A percentile compares a stretch with the other conserved stretches of the same genome.
These are phyloP conservation scores for Cutaneotrichosporon sp. DNA, from an alignment of 1,284 basidiomycete species.

Conservation along the genomic window DNA sequence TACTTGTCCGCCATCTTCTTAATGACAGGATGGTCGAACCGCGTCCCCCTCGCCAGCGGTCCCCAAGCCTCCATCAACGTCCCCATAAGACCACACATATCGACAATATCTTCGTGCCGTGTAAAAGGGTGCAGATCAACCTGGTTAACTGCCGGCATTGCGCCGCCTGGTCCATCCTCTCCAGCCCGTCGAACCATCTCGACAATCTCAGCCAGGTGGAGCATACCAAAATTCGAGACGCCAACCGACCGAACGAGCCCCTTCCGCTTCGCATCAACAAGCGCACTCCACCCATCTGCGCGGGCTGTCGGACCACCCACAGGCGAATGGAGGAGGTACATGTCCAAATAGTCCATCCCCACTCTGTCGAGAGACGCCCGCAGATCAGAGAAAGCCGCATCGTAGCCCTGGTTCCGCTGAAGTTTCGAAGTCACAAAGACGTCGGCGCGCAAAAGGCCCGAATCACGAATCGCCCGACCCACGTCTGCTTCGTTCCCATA, in stretches of 20 bases:
- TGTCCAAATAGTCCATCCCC: slow-evolving; percentile 56
- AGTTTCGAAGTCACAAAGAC: slow-evolving; percentile 72
- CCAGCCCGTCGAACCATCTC: slow-evolving; percentile 17
- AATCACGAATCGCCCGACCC: slow-evolving; percentile 62
- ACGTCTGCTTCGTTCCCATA: slow-evolving; percentile 68
- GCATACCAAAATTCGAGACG: slow-evolving; percentile 55
- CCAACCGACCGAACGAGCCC: slow-evolving; percentile 54
- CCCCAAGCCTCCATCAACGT: slow-evolving; percentile 57
- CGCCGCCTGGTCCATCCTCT: slow-evolving; percentile 22
- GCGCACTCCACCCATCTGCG: slow-evolving; percentile 53
- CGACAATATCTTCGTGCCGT: slow-evolving; percentile 54
- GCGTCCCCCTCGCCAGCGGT: slow-evolving; percentile 54
- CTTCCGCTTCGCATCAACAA: slow-evolving; percentile 52
- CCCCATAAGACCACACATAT: slow-evolving; percentile 53
- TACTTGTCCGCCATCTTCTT: slow-evolving; percentile 48
- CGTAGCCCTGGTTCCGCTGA: slow-evolving; percentile 61
- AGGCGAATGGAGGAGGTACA: slow-evolving; percentile 55
- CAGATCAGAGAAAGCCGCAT: slow-evolving; percentile 59
- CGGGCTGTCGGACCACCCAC: slow-evolving; percentile 53
- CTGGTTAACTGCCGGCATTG: slow-evolving; percentile 52
- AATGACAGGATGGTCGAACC: slow-evolving; percentile 53
- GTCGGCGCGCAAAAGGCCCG: slow-evolving; percentile 57
- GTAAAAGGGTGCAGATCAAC: slow-evolving; percentile 55
- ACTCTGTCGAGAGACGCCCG: slow-evolving; percentile 60
- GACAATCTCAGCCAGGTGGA: slow-evolving; percentile 56